Base-by-base conservation (phyloP, 129 eudicot genomes). In the Rutidosis leptorrhynchoides region DNA sequence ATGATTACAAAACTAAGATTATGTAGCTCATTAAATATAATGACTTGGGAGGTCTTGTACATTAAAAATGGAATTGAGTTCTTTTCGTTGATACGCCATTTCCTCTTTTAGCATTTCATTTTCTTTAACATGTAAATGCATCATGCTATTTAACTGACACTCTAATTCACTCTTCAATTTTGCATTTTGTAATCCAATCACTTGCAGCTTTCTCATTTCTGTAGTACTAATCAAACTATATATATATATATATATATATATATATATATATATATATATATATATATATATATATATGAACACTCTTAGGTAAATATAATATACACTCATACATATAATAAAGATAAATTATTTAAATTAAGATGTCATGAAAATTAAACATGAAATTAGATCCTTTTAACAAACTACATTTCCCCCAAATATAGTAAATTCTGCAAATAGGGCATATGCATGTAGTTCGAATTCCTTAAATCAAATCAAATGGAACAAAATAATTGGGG, bases 121-220 rank as follows among this genome's bases (percentile, higher is more conserved):
- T 72, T 84, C 79, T 64, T 70, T 75, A 74, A 61, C 72, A 65
- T 62, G 71, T 27, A 64, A 64, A 74, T 74, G 68, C 83, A 82
- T n/a, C n/a, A n/a, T 78, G 72, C 72, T 78, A 60, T 55, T 75
- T 45, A 78, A 26, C 72, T 74, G 78, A 64, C 76, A 68, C 73
- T 81, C 83, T 33, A 76, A 75, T 54, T 81, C 90, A 64, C 63
- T 35, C 72, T 77, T 84, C 75, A 78, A 60, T 64, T 84, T 79
- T 60, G 81, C 77, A 73, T 73, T 75, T 72, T 81, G 80, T 35
- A 49, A 60, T 77, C 80, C 83, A 32, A 78, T 72, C 45, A 71
- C 64, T 68, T 78, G 86, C 83, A 75, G 68, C 68, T 78, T 84
- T 76, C 80, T 76, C 86, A 70, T 81, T 71, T 81, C 90, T 84